Base-by-base conservation (phyloP, 225 moss, liverwort and hornwort genomes). In the Sphagnum contortum region DNA sequence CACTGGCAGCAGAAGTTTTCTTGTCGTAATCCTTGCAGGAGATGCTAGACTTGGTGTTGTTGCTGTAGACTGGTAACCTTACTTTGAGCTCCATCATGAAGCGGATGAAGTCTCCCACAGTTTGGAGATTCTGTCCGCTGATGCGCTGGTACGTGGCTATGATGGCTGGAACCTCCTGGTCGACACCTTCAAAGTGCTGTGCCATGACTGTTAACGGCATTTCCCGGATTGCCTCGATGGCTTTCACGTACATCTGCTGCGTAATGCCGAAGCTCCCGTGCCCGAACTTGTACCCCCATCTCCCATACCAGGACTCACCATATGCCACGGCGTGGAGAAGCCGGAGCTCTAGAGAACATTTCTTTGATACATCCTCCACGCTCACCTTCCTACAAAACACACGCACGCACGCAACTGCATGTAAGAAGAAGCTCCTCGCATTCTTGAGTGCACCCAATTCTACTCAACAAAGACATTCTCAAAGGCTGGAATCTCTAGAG, bases 21-120 rank as follows among this genome's bases (percentile, higher is more conserved):
- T 91, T 86, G 69, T 91, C 91, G 60, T 72, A 84, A 9, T 87
- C 90, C 72, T 88, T 91, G 5, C 82, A 80, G 63, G 77, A 79
- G 69, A 87, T 93, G 14, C 77, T 71, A 60, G 79, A 76, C 4
- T 77, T 69, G 66, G 87, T 92, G 0, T 84, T 73, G 12, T 76
- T 80, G n/a, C 89, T 80, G 64, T 90, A 83, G 49, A 88, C 87
- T 52, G 98, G 98, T 64, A 98, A 64, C 74, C 91, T 83, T 48
- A 93, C 91, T 74, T 93, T 93, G 12, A 98, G 93, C 77, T 98
- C 98, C 91, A 93, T 98, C 98, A 93, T 93, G 56, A 98, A 98
- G 6, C 98, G 89, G 63, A 98, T 89, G 69, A 98, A 77, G 73
- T 98, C 98, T 11, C 93, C 93, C 48, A 93, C 93, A 0, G 98